These are phyloP conservation scores for Noccaea caerulescens DNA, from an alignment of 345 rosid species.

Conservation along the genomic window DNA sequence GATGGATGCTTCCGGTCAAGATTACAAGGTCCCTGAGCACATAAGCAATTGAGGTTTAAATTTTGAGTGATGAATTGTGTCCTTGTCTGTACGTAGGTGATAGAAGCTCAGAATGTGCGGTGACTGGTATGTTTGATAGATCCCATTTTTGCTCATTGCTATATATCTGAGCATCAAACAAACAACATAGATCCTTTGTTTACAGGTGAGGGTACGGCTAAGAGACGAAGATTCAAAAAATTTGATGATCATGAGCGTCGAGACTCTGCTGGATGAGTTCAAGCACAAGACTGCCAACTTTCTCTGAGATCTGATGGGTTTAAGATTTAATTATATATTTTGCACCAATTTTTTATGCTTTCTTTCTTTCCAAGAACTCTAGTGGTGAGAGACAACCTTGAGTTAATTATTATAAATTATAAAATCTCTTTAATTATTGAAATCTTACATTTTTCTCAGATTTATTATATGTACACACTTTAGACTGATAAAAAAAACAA, in stretches of 20 bases:
- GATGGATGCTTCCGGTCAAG: not conserved
- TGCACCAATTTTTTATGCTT: no score
- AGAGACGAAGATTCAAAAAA: no score
- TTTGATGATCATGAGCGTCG: not conserved
- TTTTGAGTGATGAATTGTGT: not conserved
- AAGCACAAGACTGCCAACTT: not conserved
- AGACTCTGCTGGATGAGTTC: not conserved
- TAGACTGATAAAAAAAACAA: no score
- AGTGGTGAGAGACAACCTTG: no score
- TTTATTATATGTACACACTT: no score
- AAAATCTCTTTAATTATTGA: no score
- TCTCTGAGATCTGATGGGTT: not conserved
- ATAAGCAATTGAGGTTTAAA: no score
- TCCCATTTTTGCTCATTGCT: not conserved
- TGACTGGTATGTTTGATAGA: not conserved
- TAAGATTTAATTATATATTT: no score
- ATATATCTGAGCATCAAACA: not conserved
- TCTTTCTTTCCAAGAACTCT: no score
- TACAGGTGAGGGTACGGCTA: no score
- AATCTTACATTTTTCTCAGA: no score
- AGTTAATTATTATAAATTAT: no score
- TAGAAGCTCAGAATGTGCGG: constrained; percentile 78
- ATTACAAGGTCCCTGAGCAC: not conserved
- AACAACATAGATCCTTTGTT: not conserved
- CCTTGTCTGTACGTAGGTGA: constrained; percentile 48